phyloP scores from a whole-genome alignment of 148 eudicot genomes.

The Rhododendron griersonianum region DNA sequence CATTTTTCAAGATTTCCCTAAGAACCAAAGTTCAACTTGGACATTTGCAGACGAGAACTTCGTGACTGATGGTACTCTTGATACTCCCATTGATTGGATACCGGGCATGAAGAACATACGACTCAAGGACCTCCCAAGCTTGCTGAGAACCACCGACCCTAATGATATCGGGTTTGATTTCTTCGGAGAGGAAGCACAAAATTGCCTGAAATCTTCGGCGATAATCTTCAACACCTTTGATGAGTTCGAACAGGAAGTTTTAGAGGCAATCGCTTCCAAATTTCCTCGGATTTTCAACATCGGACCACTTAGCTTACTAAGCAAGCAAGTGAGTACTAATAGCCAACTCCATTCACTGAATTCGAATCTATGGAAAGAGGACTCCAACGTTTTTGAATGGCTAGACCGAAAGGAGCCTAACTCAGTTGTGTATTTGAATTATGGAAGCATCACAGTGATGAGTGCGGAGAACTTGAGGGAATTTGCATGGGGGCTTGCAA shows the following conservation, averaged over 20 bases:
- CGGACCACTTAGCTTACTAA: neutral
- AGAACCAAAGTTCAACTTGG: neutral
- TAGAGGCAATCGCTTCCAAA: neutral
- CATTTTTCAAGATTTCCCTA: neutral
- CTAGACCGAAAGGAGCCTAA: neutral
- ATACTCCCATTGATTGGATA: constrained; percentile 1
- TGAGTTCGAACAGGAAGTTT: neutral
- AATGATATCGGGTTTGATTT: neutral
- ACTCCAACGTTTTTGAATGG: neutral
- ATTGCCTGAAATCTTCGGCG: neutral
- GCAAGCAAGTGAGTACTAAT: neutral
- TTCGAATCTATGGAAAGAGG: neutral
- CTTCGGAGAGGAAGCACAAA: constrained; percentile 4
- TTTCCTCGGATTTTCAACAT: neutral
- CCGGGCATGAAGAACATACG: neutral
- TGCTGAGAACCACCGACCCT: neutral
- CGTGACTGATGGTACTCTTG: constrained; percentile 4
- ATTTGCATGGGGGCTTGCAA: constrained; percentile 1
- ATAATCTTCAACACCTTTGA: constrained; percentile 2
- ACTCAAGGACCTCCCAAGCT: neutral
- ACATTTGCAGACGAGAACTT: neutral
- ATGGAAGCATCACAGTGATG: neutral
- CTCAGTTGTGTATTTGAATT: neutral
- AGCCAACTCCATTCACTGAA: neutral
- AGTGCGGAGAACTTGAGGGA: neutral